A percentile compares a stretch with the other conserved stretches of the same genome.
phyloP scores from a whole-genome alignment of 306 rosid species.

The Cicer cuneatum region DNA sequence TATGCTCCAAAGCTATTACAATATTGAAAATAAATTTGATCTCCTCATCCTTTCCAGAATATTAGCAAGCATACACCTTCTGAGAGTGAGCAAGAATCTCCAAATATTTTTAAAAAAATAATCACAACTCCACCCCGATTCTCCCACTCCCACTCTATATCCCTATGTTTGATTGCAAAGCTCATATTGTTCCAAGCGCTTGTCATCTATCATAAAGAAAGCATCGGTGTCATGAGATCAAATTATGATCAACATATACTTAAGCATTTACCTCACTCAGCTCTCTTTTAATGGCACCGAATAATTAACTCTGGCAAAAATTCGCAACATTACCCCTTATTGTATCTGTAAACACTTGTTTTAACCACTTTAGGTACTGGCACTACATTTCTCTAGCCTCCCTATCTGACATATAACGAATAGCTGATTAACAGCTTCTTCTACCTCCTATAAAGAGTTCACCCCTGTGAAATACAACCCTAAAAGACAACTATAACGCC shows the following conservation, averaged over 20 bases:
- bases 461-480: conserved; percentile 40
- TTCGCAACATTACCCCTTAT: conserved; percentile 46
- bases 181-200: conserved; percentile 99
- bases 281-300: conserved; percentile 69
- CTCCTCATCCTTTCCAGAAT: conserved; percentile 96
- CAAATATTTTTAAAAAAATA: conserved; percentile 78
- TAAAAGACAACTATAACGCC: not conserved
- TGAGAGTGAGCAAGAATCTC: conserved; percentile 97
- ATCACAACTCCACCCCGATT: conserved; percentile 95
- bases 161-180: conserved; percentile 99
- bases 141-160: conserved; percentile 99
- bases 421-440: conserved; percentile 29
- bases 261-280: conserved; percentile 80
- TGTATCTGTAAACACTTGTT: conserved; percentile 46
- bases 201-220: conserved; percentile 99
- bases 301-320: conserved; percentile 55
- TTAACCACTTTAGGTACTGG: conserved; percentile 38
- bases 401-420: conserved; percentile 38
- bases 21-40: conserved; percentile 86
- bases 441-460: conserved; percentile 34
- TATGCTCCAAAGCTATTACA: conserved; percentile 96
- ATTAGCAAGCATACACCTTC: conserved; percentile 95
- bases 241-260: conserved; percentile 77
- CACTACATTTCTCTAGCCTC: conserved; percentile 50
- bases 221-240: conserved; percentile 93